A percentile compares a stretch with the other conserved stretches of the same genome.
These are phyloP conservation scores for Pleurotus eryngii DNA, from an alignment of 768 basidiomycete genomes.

Conservation along the genomic window DNA sequence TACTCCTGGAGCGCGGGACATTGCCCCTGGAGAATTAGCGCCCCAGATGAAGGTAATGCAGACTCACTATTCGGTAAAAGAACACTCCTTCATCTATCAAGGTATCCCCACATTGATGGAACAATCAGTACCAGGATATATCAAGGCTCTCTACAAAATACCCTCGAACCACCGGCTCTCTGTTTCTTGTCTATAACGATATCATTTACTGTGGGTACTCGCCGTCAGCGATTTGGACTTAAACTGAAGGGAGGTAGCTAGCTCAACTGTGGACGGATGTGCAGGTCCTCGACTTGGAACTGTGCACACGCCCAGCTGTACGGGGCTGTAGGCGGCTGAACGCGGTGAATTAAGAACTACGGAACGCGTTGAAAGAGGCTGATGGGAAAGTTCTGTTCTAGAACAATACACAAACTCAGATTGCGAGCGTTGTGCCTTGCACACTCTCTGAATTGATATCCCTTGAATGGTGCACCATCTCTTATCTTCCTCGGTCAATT, in stretches of 20 bases:
- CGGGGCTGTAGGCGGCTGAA: constrained; percentile 50
- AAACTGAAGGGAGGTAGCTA: constrained; percentile 18
- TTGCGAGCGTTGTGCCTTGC: not conserved
- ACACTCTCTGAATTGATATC: not conserved
- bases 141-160: constrained; percentile 53
- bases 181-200: constrained; percentile 80
- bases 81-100: too few species aligned
- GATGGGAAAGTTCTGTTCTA: not conserved
- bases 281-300: constrained; percentile 23
- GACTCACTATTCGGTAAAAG: too few species aligned
- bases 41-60: too few species aligned
- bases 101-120: too few species aligned
- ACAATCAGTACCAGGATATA: constrained; percentile 42
- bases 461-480: constrained; percentile 1
- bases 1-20: too few species aligned
- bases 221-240: not conserved
- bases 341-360: constrained; percentile 32
- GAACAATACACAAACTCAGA: not conserved
- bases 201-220: constrained; percentile 49
- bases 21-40: too few species aligned
- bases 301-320: constrained; percentile 53
- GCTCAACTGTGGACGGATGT: constrained; percentile 74
- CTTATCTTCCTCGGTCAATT: not conserved
- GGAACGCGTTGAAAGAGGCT: not conserved
- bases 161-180: constrained; percentile 52